Conservation (phyloP, 768 basidiomycete species). For the Agrocybe pediades region DNA sequence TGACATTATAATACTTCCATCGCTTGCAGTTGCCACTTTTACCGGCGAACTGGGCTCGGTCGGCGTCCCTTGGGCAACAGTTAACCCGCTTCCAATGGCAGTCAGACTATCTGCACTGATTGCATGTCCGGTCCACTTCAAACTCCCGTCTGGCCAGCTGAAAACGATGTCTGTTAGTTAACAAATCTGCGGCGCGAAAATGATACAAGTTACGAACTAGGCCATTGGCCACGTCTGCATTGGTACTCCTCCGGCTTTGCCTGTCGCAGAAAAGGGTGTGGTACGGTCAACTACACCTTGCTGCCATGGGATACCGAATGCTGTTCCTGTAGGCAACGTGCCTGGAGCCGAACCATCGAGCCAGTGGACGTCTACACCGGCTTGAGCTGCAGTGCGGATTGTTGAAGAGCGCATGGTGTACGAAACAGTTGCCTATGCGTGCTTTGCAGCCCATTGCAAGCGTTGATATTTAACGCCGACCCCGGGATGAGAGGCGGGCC, state of each 20-base stretch:
- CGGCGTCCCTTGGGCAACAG: slow-evolving; percentile 31
- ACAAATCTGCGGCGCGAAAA: not conserved
- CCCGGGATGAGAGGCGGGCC: not conserved
- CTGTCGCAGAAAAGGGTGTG: slow-evolving; percentile 24
- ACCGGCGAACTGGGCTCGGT: slow-evolving; percentile 32
- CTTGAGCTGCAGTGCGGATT: slow-evolving; percentile 13
- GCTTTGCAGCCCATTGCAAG: not conserved
- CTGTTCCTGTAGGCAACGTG: slow-evolving; percentile 31
- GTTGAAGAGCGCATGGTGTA: not conserved
- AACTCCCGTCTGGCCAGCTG: slow-evolving; percentile 40
- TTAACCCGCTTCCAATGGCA: slow-evolving; percentile 17
- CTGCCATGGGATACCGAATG: slow-evolving; percentile 39
- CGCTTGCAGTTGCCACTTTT: slow-evolving; percentile 24
- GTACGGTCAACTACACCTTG: slow-evolving; percentile 38
- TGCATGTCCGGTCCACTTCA: slow-evolving; percentile 43
- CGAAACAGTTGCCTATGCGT: not conserved
- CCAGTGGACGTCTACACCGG: slow-evolving; percentile 32
- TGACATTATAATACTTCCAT: slow-evolving; percentile 26
- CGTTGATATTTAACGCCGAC: not conserved
- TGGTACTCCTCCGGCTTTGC: slow-evolving; percentile 10
- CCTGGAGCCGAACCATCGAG: slow-evolving; percentile 31
- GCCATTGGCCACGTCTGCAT: slow-evolving; percentile 37
- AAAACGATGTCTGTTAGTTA: not conserved
- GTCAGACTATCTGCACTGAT: slow-evolving; percentile 28
- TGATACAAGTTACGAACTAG: slow-evolving; percentile 26